Evolutionary conservation across 148 eudicot genomes (phyloP).

Genomic region (Fagopyrum esculentum): DNA sequence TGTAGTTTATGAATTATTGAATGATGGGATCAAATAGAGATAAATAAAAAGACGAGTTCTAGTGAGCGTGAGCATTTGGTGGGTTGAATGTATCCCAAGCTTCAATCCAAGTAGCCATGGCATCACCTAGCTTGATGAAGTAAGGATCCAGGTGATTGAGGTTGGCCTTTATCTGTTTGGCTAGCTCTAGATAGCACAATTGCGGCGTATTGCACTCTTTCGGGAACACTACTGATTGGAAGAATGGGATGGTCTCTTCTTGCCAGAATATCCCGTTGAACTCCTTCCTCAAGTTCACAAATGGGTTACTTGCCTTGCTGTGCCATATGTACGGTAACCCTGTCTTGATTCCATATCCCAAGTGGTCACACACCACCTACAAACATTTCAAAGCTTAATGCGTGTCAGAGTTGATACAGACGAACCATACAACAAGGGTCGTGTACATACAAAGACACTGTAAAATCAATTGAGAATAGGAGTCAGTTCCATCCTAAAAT

Average conservation of each 20-base stretch:
- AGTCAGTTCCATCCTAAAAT: too few species aligned
- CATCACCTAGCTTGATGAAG: conserved; percentile 12
- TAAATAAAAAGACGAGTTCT: too few species aligned
- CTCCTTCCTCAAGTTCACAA: conserved; percentile 10
- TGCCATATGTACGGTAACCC: conserved; percentile 15
- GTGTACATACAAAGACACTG: too few species aligned
- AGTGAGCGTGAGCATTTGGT: not conserved
- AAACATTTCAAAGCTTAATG: too few species aligned
- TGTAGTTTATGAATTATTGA: too few species aligned
- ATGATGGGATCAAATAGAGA: too few species aligned
- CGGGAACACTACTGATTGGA: conserved; percentile 11
- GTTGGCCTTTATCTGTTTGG: conserved; percentile 9
- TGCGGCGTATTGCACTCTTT: conserved; percentile 4
- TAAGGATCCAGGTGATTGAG: conserved; percentile 7
- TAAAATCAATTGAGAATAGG: not conserved
- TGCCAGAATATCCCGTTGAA: conserved; percentile 12
- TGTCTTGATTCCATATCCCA: conserved; percentile 15
- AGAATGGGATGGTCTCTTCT: conserved; percentile 16
- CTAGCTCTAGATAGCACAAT: conserved; percentile 12
- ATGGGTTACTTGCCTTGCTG: conserved; percentile 14
- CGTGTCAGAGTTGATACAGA: too few species aligned
- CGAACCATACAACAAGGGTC: too few species aligned
- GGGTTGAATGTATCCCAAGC: conserved; percentile 8
- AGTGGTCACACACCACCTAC: conserved; percentile 18
- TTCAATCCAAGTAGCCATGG: conserved; percentile 13